Conservation (phyloP, 495 filamentous ascomycete genomes). For the Talaromyces proteolyticus region DNA sequence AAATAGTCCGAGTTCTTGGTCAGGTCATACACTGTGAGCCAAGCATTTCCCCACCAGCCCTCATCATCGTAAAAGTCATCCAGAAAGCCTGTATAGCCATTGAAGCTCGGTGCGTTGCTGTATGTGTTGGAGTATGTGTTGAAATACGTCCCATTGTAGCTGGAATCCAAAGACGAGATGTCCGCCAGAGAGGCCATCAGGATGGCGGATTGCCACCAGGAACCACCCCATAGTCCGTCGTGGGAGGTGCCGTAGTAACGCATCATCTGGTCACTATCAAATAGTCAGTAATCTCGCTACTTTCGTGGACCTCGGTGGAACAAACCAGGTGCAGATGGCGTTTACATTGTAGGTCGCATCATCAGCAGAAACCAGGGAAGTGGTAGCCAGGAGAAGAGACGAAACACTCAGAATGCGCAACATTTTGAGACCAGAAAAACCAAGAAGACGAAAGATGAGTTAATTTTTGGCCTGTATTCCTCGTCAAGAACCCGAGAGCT, state of each 20-base stretch:
- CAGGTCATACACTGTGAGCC: slow-evolving; percentile 51
- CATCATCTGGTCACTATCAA: not conserved
- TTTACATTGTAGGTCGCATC: not conserved
- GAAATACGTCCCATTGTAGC: not conserved
- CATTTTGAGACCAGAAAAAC: no score
- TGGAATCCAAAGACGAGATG: not conserved
- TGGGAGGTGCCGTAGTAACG: not conserved
- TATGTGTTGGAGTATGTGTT: not conserved
- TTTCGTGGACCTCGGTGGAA: not conserved
- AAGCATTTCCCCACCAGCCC: slow-evolving; percentile 59
- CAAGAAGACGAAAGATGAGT: no score
- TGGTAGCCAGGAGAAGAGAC: not conserved
- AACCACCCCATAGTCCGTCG: not conserved
- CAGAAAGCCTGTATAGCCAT: not conserved
- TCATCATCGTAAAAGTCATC: slow-evolving; percentile 52
- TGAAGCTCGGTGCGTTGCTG: not conserved
- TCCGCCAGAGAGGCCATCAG: not conserved
- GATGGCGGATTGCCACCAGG: not conserved
- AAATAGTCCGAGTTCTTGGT: slow-evolving; percentile 43
- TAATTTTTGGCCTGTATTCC: no score
- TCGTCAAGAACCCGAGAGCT: no score
- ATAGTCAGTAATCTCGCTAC: not conserved
- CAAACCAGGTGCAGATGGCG: not conserved
- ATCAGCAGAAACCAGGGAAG: not conserved
- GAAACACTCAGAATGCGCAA: not conserved